Conservation (phyloP, 768 basidiomycete species). For the Floccularia luteovirens region DNA sequence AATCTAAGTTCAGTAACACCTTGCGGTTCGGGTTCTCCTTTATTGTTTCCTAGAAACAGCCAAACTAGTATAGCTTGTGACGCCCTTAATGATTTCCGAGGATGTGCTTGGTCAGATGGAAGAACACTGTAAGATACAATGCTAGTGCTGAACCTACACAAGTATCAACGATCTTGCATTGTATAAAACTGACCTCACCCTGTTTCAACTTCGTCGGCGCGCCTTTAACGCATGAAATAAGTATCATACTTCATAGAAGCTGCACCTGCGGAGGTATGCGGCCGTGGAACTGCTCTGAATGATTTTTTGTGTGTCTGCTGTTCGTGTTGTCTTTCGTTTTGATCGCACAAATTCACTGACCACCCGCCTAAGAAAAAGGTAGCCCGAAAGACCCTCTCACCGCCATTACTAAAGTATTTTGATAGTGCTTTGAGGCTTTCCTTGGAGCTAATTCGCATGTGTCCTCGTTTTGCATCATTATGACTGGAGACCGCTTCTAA, state of each 20-base stretch:
- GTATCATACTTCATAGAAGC: slow-evolving; percentile 85
- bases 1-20: slow-evolving; percentile 78
- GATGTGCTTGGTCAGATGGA: slow-evolving; percentile 44
- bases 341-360: slow-evolving; percentile 73
- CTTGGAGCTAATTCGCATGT: slow-evolving; percentile 64
- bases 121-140: slow-evolving; percentile 64
- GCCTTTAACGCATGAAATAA: slow-evolving; percentile 77
- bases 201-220: slow-evolving; percentile 85
- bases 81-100: slow-evolving; percentile 57
- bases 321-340: slow-evolving; percentile 43
- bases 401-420: slow-evolving; percentile 64
- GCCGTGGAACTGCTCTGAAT: slow-evolving; percentile 92
- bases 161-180: slow-evolving; percentile 1
- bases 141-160: slow-evolving; percentile 65
- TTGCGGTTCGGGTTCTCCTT: slow-evolving; percentile 64
- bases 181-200: slow-evolving; percentile 55
- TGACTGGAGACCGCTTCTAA: slow-evolving; percentile 93
- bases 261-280: slow-evolving; percentile 73
- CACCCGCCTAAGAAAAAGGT: slow-evolving; percentile 73
- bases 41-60: slow-evolving; percentile 45
- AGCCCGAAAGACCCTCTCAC: slow-evolving; percentile 65
- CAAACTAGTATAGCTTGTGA: slow-evolving; percentile 67
- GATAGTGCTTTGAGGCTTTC: slow-evolving; percentile 78
- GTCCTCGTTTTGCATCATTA: slow-evolving; percentile 52
- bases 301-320: slow-evolving; percentile 66